A percentile compares a stretch with the other conserved stretches of the same genome.
These are phyloP conservation scores for Monosporascus sp. DNA, from an alignment of 2,329 filamentous ascomycete genomes.

Conservation along the genomic window DNA sequence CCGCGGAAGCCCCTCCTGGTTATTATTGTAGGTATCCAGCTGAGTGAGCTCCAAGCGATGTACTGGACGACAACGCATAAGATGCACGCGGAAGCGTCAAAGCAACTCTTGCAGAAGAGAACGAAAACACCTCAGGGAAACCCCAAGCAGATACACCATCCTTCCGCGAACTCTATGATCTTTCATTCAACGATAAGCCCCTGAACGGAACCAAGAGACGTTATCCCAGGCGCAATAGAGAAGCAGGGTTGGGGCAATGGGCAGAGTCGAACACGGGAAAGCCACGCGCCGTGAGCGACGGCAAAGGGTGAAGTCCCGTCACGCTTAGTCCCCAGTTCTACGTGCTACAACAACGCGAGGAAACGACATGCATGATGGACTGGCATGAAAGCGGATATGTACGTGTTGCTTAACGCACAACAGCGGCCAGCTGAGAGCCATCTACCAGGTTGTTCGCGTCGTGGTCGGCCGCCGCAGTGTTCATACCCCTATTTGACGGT, in stretches of 20 bases:
- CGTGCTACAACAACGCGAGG: no score
- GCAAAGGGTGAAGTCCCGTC: no score
- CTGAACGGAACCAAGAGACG: background rate
- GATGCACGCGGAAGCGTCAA: background rate
- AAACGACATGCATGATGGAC: no score
- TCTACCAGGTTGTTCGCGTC: background rate
- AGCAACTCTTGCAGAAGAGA: background rate
- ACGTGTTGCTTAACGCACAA: background rate
- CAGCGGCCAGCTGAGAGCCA: background rate
- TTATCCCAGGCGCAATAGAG: background rate
- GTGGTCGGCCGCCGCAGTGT: background rate
- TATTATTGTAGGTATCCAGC: background rate
- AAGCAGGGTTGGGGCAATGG: background rate
- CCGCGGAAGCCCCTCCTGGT: background rate
- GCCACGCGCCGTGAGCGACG: no score
- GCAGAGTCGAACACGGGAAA: no score
- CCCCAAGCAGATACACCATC: background rate
- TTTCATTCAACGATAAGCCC: background rate
- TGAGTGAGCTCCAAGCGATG: background rate
- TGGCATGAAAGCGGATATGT: no score
- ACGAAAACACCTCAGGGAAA: background rate
- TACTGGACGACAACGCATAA: background rate
- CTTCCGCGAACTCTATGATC: background rate
- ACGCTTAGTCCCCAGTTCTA: no score
- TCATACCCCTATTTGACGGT: background rate